phyloP scores from a whole-genome alignment of 148 eudicot species.

The Cornus florida region DNA sequence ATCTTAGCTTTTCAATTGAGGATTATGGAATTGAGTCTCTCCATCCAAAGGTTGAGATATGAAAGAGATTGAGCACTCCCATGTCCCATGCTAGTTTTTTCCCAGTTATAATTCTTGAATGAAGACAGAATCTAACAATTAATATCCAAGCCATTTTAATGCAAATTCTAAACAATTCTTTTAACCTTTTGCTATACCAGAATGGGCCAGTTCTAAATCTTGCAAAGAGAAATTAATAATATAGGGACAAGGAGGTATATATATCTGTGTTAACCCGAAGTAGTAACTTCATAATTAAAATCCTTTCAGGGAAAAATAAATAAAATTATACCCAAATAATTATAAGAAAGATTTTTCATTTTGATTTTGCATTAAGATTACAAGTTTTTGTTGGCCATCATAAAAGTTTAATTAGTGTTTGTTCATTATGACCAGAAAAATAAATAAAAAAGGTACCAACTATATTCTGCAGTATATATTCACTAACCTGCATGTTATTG shows the following conservation, averaged over 20 bases:
- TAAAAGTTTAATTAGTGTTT: not conserved
- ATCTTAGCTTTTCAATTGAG: no score
- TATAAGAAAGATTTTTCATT: not conserved
- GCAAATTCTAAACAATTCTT: not conserved
- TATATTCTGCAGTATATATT: not conserved
- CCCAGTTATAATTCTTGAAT: no score
- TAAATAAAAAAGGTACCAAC: not conserved
- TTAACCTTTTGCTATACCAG: not conserved
- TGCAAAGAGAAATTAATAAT: not conserved
- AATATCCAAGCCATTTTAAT: not conserved
- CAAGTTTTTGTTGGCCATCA: not conserved
- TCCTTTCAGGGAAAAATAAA: no score
- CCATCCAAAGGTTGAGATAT: no score
- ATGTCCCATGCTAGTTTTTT: no score
- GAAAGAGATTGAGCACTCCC: no score
- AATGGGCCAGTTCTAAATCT: not conserved
- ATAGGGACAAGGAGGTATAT: not conserved
- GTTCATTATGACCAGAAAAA: not conserved
- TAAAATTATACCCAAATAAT: not conserved
- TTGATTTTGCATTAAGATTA: not conserved
- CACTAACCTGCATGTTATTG: conserved; percentile 71
- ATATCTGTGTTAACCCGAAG: not conserved
- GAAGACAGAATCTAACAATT: not conserved
- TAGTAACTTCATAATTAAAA: no score
- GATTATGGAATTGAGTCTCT: no score